phyloP scores from a whole-genome alignment of 306 rosid genomes.

The Prunus persica region DNA sequence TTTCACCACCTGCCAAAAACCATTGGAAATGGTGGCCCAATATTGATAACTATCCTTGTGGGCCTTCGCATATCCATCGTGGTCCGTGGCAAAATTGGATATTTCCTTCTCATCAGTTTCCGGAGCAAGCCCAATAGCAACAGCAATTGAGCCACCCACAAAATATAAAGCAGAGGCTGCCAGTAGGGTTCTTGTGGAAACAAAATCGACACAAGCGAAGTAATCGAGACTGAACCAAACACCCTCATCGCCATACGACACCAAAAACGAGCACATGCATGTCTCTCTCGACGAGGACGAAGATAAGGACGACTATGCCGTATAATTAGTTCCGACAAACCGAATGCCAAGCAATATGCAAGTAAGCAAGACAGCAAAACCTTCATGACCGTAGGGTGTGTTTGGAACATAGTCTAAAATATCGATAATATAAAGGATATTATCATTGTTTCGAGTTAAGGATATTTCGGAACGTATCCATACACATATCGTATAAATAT shows the following conservation, averaged over 20 bases:
- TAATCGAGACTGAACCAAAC: neutral
- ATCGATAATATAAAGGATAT: too few species aligned
- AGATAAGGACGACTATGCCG: too few species aligned
- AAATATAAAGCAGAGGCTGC: neutral
- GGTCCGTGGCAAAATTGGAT: too few species aligned
- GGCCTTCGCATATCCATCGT: too few species aligned
- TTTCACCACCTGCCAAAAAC: too few species aligned
- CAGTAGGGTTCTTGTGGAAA: neutral
- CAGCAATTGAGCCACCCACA: neutral
- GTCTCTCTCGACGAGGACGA: neutral
- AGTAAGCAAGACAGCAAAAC: neutral
- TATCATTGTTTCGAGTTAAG: too few species aligned
- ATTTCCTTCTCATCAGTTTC: too few species aligned
- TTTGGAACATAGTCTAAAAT: too few species aligned
- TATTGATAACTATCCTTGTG: too few species aligned
- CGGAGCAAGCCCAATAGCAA: neutral
- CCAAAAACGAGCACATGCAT: neutral
- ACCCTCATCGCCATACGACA: neutral
- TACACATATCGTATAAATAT: too few species aligned
- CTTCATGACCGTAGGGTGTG: neutral
- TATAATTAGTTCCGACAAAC: neutral
- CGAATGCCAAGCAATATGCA: neutral
- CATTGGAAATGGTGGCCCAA: too few species aligned
- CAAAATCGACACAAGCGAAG: neutral
- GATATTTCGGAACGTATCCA: too few species aligned